Base-by-base conservation (phyloP, 2,329 filamentous ascomycete species). In the Ustulina deusta region DNA sequence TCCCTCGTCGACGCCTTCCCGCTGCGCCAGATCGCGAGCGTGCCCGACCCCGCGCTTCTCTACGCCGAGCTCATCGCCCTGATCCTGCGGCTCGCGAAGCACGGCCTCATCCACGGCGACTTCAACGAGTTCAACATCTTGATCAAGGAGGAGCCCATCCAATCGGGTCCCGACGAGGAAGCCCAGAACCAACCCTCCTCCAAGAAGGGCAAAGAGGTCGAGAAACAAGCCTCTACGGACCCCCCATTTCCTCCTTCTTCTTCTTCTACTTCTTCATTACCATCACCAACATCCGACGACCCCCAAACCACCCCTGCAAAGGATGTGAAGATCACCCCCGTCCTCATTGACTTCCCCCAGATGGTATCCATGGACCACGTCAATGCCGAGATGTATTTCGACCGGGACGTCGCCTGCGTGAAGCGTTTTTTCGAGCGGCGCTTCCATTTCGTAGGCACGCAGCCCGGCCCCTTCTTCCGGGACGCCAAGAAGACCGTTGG, bases 91-190 rank as follows among this genome's bases (percentile, higher is more conserved):
- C 85, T 99, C 46, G 95, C 96, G 6, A 89, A 89, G 69, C 90
- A 94, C 73, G 96, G 96, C 6, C 83, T 99, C 55, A 99, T 99
- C 69, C 96, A 99, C 78, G 96, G 96, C 69, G 96, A 99, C 79
- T 99, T 97, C 83, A 99, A 99, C 83, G 97, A 99, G 80, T 99
- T 99, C 86, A 99, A 99, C 79, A 95, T 99, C 71, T 84, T 99
- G 38, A 90, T 99, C 78, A 93, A 96, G 77, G 95, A 98, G 79
- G 88, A 85, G 63, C 77, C 63, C 29, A 15, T 66, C 34, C 29
- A 63, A 20, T 11, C 49, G 0, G 68, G 51, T 10, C 17, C 58
- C 38, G 74, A 78, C 22, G 71, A 74, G 10, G 65, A 77, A 57
- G 42, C 42, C 11, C 74, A 75, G 17, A 80, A 80, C 25, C 79